Conservation (phyloP, 345 rosid species). For the Pugionium dolabratum region DNA sequence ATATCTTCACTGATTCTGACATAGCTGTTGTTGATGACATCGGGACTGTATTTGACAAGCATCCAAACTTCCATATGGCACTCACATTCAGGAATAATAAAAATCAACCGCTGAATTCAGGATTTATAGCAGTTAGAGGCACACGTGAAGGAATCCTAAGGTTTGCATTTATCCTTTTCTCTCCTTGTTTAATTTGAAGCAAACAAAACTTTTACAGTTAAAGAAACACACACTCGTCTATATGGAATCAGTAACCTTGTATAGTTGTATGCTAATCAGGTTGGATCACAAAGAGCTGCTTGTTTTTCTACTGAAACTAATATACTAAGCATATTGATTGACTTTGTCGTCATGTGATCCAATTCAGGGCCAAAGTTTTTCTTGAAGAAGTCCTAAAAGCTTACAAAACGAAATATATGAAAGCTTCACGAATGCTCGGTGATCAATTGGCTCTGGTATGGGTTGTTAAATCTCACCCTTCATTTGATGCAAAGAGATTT, state of each 20-base stretch:
- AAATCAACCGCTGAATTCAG: constrained; percentile 93
- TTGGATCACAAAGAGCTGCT: not conserved
- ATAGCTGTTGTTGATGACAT: constrained; percentile 77
- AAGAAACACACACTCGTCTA: not conserved
- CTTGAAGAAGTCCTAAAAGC: constrained; percentile 64
- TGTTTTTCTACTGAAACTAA: not conserved
- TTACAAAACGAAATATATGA: constrained; percentile 67
- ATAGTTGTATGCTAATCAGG: not conserved
- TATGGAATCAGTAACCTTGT: not conserved
- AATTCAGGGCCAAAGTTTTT: constrained; percentile 72
- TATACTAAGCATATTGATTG: not conserved
- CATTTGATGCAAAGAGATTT: constrained; percentile 68
- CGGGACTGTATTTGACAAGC: constrained; percentile 54
- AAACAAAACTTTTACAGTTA: constrained; percentile 4
- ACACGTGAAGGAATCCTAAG: constrained; percentile 71
- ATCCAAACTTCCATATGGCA: constrained; percentile 71
- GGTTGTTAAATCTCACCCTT: constrained; percentile 63
- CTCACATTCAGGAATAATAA: constrained; percentile 94
- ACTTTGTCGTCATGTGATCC: not conserved
- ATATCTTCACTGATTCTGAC: constrained; percentile 89
- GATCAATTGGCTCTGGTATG: constrained; percentile 85
- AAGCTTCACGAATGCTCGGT: constrained; percentile 93
- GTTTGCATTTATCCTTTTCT: constrained; percentile 40
- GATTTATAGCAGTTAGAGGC: constrained; percentile 92
- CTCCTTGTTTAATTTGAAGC: constrained; percentile 1